Percentiles rank a stretch among this genome's conserved stretches.
phyloP scores from a whole-genome alignment of 164 flowering plant species.

The Pachysandra terminalis region DNA sequence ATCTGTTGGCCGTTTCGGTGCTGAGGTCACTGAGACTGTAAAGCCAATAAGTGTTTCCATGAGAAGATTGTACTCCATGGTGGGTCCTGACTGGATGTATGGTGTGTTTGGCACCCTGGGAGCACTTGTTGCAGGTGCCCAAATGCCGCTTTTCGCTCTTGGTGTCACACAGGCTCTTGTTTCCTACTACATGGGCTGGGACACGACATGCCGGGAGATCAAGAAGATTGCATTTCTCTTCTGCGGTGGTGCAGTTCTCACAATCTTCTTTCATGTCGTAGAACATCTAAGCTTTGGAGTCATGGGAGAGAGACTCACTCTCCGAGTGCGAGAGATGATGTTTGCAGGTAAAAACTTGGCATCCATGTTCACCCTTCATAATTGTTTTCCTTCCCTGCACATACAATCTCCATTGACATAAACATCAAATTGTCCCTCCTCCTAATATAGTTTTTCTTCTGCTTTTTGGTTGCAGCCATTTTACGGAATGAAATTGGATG shows the following conservation, averaged over 20 bases:
- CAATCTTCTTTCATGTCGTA: slow-evolving; percentile 57
- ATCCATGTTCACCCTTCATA: no score
- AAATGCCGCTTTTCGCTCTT: slow-evolving; percentile 94
- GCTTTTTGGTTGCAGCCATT: slow-evolving; percentile 55
- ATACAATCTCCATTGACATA: not conserved
- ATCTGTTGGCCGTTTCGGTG: slow-evolving; percentile 40
- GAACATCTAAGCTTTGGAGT: slow-evolving; percentile 79
- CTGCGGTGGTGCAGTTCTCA: slow-evolving; percentile 60
- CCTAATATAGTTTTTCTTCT: not conserved
- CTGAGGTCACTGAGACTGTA: slow-evolving; percentile 36
- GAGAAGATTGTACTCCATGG: slow-evolving; percentile 74
- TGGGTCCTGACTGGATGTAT: slow-evolving; percentile 74
- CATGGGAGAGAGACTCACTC: slow-evolving; percentile 92
- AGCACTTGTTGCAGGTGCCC: slow-evolving; percentile 76
- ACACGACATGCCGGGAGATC: slow-evolving; percentile 60
- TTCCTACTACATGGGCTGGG: slow-evolving; percentile 91
- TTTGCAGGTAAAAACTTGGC: slow-evolving; percentile 56
- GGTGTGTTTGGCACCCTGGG: slow-evolving; percentile 62
- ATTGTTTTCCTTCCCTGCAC: no score
- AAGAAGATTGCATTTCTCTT: slow-evolving; percentile 73
- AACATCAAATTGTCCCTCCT: not conserved
- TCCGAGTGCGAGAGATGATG: slow-evolving; percentile 83
- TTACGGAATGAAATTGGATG: slow-evolving; percentile 91
- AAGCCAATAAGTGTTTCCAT: slow-evolving; percentile 42
- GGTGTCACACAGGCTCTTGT: slow-evolving; percentile 92